Evolutionary conservation across 192 early-diverging fungal species (phyloP), one percentile per base, ranked within the genome.

Genomic region (Entomortierella lignicola): DNA sequence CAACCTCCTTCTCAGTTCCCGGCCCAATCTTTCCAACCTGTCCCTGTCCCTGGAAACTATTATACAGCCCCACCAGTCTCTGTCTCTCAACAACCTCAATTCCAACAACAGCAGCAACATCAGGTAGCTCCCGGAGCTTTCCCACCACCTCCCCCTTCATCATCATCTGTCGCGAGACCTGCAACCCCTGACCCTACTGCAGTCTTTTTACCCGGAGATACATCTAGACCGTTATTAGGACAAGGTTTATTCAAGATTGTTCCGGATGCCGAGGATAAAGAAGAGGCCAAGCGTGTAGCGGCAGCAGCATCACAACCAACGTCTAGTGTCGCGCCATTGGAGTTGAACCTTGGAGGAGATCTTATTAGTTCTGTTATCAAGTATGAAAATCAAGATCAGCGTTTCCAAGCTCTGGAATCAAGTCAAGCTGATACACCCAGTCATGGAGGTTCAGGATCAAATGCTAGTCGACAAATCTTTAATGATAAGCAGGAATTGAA

Each of bases 171-270:
- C 1, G 15, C 63, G 18, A 41, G 51, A 25, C 17, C 55, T 4
- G 11, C 26, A 25, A 66, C 62, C 7, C 66, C 75, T 5, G 68
- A 65, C 3, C 42, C 67, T 7, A 41, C 21, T 7, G 26, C 62
- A 10, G 56, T 79, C 21, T 79, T 65, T 26, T 44, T 79, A 3
- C 75, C 75, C 0, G 75, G 75, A 27, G 75, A 79, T 50, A 27
- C 67, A 5, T 66, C 75, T 4, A 59, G 75, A 50, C 63, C 63
- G 1, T 29, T 79, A 1, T 67, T 79, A 23, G 58, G 75, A 11
- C 75, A 79, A 20, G 75, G 75, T 18, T 26, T 79, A 2, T 79
- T 65, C 75, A 79, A 79, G 25, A 66, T 79, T 31, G 75, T 79
- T 1, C 75, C 75, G 0, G 75, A 79, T 66, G 66, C 62, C 20